Conservation (phyloP, 2,329 filamentous ascomycete species). For the Cercospora beticola region DNA sequence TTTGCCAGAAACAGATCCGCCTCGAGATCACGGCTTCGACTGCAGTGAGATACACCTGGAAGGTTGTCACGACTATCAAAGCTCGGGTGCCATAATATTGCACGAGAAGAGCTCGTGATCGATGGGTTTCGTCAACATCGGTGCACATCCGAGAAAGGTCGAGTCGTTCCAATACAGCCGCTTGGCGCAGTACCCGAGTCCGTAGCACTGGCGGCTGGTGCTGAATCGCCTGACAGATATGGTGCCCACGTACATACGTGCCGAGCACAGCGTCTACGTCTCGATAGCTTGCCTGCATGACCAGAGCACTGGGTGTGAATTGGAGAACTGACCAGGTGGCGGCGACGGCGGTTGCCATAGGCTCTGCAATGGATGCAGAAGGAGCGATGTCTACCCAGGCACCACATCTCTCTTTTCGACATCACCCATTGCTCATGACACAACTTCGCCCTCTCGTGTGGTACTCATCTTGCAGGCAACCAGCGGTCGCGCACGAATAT, state of each 20-base stretch:
- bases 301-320: not conserved
- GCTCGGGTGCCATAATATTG: not conserved
- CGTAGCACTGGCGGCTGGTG: not conserved
- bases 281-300: not conserved
- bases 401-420: conserved; percentile 4
- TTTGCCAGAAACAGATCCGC: not conserved
- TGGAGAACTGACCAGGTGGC: not conserved
- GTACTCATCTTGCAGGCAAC: conserved; percentile 6
- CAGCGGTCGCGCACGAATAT: conserved; percentile 16
- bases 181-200: not conserved
- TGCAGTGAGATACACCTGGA: not conserved
- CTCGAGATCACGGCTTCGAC: not conserved
- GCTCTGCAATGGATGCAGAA: not conserved
- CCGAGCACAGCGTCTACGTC: not conserved
- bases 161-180: not conserved
- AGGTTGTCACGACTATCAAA: not conserved
- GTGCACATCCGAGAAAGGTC: not conserved
- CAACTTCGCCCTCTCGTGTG: not conserved
- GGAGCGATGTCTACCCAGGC: not conserved
- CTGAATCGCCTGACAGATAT: conserved; percentile 1
- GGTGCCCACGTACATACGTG: not conserved
- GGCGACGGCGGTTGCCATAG: not conserved
- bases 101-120: not conserved
- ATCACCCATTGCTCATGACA: not conserved
- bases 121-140: not conserved